Base-by-base conservation (phyloP, 2,329 filamentous ascomycete species). In the Acephala macrosclerotiorum region DNA sequence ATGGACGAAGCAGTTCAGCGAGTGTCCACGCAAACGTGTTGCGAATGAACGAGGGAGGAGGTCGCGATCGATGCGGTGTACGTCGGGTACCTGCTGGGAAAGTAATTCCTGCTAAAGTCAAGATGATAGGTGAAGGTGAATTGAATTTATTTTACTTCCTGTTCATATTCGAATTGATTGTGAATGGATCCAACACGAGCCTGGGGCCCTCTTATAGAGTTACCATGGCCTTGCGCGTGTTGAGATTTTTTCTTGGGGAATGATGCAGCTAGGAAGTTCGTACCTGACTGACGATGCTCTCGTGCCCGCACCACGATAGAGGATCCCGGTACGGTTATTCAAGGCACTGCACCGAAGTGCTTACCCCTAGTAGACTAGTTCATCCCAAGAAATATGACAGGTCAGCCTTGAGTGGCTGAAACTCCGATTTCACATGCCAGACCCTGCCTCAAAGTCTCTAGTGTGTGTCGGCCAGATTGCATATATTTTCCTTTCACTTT, bases 61-160 rank as follows among this genome's bases (percentile, higher is more conserved):
- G 62, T 35, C 33, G 60, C 55, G 38, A 16, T 36, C 8, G 59
- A 25, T 20, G 40, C 29, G 25, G 51, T 64, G 58, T 56, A 29
- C 60, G 26, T 35, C 62, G 67, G 67, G 62, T 65, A 38, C 58
- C 65, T 64, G 65, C 64, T 61, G 60, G 62, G 14, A 42, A 40
- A n/a, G 57, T 45, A 29, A 49, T 26, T 36, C 55, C 25, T 51
- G 38, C 36, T 63, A 20, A 33, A 53, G 40, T 36, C 20, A 35
- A 60, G 61, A 58, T 49, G 55, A 61, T 22, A 49, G 49, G 56
- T 25, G 36, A 55, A 36, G 47, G 26, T 12, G 60, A 53, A 47
- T 33, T 20, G 45, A 49, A 18, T 49, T 25, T 20, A 20, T 49
- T 20, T 16, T 53, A 53, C 49, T 53, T 53, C 49, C 49, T 53